Percentiles rank a stretch among this genome's conserved stretches.
Evolutionary conservation across 352 stramenopile species (phyloP).

Genomic region (Paralagenidium karlingii): DNA sequence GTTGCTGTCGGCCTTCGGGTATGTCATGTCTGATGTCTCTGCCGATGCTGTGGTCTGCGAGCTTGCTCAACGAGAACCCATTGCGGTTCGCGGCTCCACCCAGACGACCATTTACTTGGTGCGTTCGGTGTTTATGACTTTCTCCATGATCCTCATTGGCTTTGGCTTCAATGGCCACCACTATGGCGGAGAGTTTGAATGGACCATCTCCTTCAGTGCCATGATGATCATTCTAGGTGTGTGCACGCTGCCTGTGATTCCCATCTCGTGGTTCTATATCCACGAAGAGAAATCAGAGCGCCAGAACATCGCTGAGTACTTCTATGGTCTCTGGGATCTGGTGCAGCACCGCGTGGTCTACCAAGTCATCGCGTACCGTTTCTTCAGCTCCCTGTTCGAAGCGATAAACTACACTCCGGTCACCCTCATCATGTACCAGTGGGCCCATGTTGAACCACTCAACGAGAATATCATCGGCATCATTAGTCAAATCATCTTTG

Average conservation of each 20-base stretch:
- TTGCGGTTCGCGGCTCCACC: constrained; percentile 22
- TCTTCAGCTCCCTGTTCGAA: constrained; percentile 40
- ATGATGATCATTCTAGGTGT: constrained; percentile 21
- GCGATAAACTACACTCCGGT: constrained; percentile 34
- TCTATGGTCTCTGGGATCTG: constrained; percentile 35
- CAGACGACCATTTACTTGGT: constrained; percentile 40
- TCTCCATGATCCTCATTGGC: constrained; percentile 22
- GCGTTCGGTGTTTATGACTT: constrained; percentile 19
- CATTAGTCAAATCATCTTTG: constrained; percentile 41
- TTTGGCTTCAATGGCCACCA: constrained; percentile 35
- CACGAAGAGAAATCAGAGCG: constrained; percentile 15
- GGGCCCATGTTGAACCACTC: constrained; percentile 40
- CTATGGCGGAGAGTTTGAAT: constrained; percentile 33
- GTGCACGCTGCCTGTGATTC: constrained; percentile 11
- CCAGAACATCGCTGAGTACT: constrained; percentile 12
- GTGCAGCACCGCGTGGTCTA: constrained; percentile 55
- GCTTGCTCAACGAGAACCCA: constrained; percentile 29
- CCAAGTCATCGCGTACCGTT: constrained; percentile 58
- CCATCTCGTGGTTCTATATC: constrained; percentile 14
- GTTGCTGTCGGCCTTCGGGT: constrained; percentile 28
- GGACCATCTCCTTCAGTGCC: constrained; percentile 28
- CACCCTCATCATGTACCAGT: constrained; percentile 37
- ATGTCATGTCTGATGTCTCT: constrained; percentile 30
- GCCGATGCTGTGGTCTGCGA: constrained; percentile 32
- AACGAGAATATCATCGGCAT: constrained; percentile 25